Base-by-base conservation (phyloP, 2,329 filamentous ascomycete species). In the Fusarium zealandicum region DNA sequence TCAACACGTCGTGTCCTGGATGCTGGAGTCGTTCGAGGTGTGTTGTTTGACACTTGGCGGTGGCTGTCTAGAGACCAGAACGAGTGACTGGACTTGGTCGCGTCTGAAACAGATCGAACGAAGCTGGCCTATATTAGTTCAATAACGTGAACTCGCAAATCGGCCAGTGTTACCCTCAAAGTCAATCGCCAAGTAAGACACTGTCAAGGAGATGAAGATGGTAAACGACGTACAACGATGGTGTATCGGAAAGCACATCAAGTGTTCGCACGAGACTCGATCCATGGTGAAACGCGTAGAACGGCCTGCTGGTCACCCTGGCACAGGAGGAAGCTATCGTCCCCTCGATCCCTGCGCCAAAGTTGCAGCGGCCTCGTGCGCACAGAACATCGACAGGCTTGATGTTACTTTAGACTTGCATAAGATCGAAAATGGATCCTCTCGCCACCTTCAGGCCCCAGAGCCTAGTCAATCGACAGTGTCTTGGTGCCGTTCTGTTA, bases 221-320 rank as follows among this genome's bases (percentile, higher is more conserved):
- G 20, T 22, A 22, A 22, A 22, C 20, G 5, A 5, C 20, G 20
- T 22, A 22, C 20, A 7, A 7, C 20, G 20, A 22, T 22, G 20
- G 20, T 7, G 20, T 27, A 33, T 49, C 33, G 44, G 50, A 35
- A 36, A 56, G 20, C 28, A 55, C 27, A 30, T 20, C 32, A n/a
- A 44, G 30, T n/a, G 42, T 7, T 7, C 7, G 5, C 20, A 48
- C 38, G 40, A n/a, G 35, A 42, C 44, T 50, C 41, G 33, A 52
- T 16, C 18, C 33, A 42, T 51, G 58, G 41, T 61, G 58, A 62
- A 63, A 62, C 59, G 11, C 46, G 35, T 28, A 16, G 9, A 40
- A 22, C 16, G 39, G 16, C 30, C 25, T 36, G 32, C 18, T 32
- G 37, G 40, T 25, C 40, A 14, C 38, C 42, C 46, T 41, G 53